Evolutionary conservation across 257 asterid species (phyloP), one percentile per base, ranked within the genome.

Genomic region (Ballota nigra): DNA sequence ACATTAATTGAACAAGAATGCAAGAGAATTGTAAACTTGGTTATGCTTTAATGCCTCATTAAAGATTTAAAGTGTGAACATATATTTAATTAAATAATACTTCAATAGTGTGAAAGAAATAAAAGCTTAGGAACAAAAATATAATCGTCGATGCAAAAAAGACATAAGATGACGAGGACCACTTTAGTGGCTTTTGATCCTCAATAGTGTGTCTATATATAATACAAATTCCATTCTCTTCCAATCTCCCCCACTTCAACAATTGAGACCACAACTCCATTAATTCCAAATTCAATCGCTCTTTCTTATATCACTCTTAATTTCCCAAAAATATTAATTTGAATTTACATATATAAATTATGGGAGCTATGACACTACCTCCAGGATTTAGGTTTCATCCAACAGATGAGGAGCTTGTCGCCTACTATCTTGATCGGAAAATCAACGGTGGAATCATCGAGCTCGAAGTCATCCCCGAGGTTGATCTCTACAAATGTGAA

Each of bases 341-440:
- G 34, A 29, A 6, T 29, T 29, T 29, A 40, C 22, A n/a, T n/a
- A 13, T 10, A 63, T 45, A 8, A 15, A 31, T 31, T 9, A 82
- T 80, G 89, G 86, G 85, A 41, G 81, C 90, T 12, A 81, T 82
- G 83, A 78, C 84, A n/a, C 86, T 88, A 55, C 95, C 95, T 31
- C 95, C 91, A 9, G 91, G 92, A 19, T 88, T 88, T 73, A 41
- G 95, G 71, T 88, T 88, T 79, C 92, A 87, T 76, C 94, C 94
- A 0, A 88, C 89, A 56, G 95, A 86, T 23, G 91, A 88, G 82
- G 95, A 88, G 78, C 95, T 88, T 5, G 92, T 88, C 0, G 89
- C 89, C 58, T 88, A 86, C 81, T 88, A 88, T 62, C 89, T 88
- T 0, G 80, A 86, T 26, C 80, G 89, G 34, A 88, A 88, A 75